phyloP scores from a whole-genome alignment of 148 eudicot genomes.

The Selenicereus undatus region DNA sequence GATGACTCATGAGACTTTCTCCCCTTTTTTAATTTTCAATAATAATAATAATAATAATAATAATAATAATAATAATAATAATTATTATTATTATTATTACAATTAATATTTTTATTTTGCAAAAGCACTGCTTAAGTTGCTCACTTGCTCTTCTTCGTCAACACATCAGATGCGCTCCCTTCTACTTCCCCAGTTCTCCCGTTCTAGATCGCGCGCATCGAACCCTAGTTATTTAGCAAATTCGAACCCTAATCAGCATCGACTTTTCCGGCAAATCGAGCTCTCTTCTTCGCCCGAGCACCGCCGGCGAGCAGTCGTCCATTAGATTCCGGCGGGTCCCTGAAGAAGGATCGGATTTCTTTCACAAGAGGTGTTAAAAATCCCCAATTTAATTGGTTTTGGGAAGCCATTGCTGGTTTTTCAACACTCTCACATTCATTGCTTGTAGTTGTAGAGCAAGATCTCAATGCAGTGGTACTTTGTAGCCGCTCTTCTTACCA shows the following conservation, averaged over 20 bases:
- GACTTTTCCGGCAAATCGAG: not conserved
- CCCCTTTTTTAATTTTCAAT: too few relatives aligned
- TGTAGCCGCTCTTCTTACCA: conserved; percentile 72
- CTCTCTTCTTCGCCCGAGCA: not conserved
- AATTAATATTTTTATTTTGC: too few relatives aligned
- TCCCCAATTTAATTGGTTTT: not conserved
- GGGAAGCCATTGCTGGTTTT: not conserved
- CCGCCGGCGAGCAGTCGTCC: not conserved
- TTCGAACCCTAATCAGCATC: not conserved
- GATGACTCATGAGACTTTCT: too few relatives aligned
- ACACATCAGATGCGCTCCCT: not conserved
- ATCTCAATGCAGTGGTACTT: conserved; percentile 69
- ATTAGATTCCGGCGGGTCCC: not conserved
- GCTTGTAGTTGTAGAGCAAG: not conserved
- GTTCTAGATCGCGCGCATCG: not conserved
- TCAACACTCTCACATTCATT: not conserved
- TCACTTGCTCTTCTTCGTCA: too few relatives aligned
- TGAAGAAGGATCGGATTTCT: not conserved
- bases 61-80: too few relatives aligned
- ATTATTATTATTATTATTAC: too few relatives aligned
- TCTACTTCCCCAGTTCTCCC: not conserved
- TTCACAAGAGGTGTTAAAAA: not conserved
- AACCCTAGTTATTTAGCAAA: not conserved
- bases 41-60: too few relatives aligned
- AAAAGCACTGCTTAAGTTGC: too few relatives aligned